Evolutionary conservation across 371 early-diverging fungal genomes (phyloP), one percentile per base, ranked within the genome.

Genomic region (Apophysomyces sp.): DNA sequence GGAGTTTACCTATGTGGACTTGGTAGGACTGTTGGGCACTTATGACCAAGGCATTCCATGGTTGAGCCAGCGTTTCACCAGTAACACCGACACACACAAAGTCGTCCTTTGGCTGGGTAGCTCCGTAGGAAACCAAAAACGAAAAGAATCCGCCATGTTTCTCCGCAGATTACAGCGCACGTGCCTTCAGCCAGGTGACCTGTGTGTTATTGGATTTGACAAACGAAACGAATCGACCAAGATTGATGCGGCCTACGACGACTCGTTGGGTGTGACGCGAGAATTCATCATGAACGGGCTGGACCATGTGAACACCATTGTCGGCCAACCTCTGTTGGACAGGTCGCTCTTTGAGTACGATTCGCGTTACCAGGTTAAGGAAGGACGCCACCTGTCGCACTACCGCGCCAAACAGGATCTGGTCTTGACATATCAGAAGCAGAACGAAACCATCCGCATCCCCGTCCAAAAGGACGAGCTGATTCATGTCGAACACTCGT

Each of bases 221-320:
- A 81, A 85, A 40, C 82, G 93, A 39, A 95, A 96, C 51, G 76
- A 80, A 12, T 70, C 87, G 4, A 69, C 71, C 2, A 79, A 84
- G 27, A 84, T 96, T 56, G 82, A 82, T n/a, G 63, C 80, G 7
- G 95, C 97, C 3, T 96, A 95, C 76, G 88, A 95, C 58, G 97
- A 96, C 61, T 69, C 89, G 4, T 63, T 82, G 36, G 92, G 92
- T 3, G 67, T 92, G 6, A 93, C 95, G 0, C 79, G 85, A 11
- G 88, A 90, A 26, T 96, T 96, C 57, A 85, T 92, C 62, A 79
- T 96, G 83, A 94, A 95, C 57, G 92, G 93, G 2, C 73, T 96
- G 26, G 77, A 86, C 58, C 93, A 94, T 58, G 81, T 87, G 62
- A 92, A 93, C 63, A 63, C 61, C 21, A 84, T 94, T 51, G 69